These are phyloP conservation scores for Citrus australasica DNA, from an alignment of 345 rosid species.

Conservation along the genomic window DNA sequence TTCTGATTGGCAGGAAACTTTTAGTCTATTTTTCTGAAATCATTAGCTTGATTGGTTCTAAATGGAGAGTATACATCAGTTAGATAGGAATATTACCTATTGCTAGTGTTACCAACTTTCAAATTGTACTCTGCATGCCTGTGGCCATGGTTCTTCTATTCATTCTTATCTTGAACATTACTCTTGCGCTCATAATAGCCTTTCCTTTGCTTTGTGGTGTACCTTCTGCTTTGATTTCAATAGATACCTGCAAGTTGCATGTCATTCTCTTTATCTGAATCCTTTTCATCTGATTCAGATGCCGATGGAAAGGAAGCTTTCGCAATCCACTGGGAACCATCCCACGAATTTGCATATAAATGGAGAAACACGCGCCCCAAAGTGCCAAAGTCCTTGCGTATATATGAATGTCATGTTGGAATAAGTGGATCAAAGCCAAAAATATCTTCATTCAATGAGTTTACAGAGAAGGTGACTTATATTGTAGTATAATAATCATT, in stretches of 20 bases:
- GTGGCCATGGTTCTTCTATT: not conserved
- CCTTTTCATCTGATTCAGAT: conserved; percentile 34
- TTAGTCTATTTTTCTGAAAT: not conserved
- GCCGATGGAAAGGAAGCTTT: conserved; percentile 71
- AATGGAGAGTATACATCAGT: not conserved
- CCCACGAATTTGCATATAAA: conserved; percentile 74
- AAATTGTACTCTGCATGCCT: not conserved
- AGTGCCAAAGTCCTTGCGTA: conserved; percentile 76
- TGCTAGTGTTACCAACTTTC: not conserved
- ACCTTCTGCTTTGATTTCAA: not conserved
- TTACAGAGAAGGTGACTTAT: conserved; percentile 60
- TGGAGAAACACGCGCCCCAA: conserved; percentile 66
- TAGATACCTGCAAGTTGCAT: not conserved
- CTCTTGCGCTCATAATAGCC: not conserved
- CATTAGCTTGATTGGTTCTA: not conserved
- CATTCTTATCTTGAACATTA: not conserved
- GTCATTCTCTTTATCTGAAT: conserved; percentile 1
- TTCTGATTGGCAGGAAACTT: not conserved
- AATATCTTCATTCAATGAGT: conserved; percentile 73
- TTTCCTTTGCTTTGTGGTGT: not conserved
- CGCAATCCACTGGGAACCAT: conserved; percentile 96
- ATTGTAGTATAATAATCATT: not conserved
- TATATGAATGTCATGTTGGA: conserved; percentile 95
- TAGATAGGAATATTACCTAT: not conserved
- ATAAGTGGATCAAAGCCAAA: conserved; percentile 87